These are phyloP conservation scores for Solanum chmielewskii DNA, from an alignment of 257 asterid species.

Conservation along the genomic window DNA sequence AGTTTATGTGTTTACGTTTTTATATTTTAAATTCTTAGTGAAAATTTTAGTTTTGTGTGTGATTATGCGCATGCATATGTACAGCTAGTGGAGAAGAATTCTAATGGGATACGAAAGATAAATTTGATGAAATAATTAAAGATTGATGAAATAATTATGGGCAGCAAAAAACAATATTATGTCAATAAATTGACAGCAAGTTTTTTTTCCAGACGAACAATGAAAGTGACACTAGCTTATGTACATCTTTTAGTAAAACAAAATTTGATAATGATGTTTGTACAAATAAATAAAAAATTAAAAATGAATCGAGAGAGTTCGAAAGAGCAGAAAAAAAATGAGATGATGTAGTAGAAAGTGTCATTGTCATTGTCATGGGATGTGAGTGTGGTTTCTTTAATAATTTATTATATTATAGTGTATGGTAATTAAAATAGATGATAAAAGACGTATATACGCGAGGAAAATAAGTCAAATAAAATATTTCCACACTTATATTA, in stretches of 20 bases:
- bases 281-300: neutral
- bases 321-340: neutral
- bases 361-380: neutral
- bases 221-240: neutral
- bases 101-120: neutral
- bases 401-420: too few species aligned
- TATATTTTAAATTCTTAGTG: too few species aligned
- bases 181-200: neutral
- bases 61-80: neutral
- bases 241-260: neutral
- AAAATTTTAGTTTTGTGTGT: too few species aligned
- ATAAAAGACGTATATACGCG: neutral
- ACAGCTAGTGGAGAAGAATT: neutral
- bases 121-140: neutral
- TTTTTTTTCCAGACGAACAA: neutral
- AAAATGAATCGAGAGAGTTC: neutral
- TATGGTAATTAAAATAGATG: too few species aligned
- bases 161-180: neutral
- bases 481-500: neutral
- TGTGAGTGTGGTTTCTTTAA: neutral
- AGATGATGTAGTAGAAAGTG: neutral
- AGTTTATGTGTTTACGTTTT: rapidly evolving
- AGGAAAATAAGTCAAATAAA: too few species aligned
- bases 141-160: neutral
- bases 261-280: neutral